These are phyloP conservation scores for Sarocladiaceae sp. DNA, from an alignment of 2,329 filamentous ascomycete genomes.

Conservation along the genomic window DNA sequence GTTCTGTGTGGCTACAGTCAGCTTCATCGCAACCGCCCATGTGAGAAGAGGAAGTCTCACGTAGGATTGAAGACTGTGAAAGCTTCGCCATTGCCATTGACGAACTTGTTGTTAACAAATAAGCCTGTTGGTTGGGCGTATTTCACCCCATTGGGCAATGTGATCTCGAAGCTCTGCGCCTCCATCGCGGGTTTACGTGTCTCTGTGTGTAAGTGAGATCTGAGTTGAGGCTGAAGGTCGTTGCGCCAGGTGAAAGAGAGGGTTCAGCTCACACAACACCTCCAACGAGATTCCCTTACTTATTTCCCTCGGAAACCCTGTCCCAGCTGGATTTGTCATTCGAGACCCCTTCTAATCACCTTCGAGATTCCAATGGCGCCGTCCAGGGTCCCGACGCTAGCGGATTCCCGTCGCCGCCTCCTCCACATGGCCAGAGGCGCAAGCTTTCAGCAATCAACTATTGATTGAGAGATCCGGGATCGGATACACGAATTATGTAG, in stretches of 20 bases:
- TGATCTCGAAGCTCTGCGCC: background rate
- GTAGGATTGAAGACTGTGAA: background rate
- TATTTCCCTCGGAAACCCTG: background rate
- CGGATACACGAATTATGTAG: too few species aligned
- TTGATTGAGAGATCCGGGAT: too few species aligned
- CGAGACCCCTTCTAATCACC: background rate
- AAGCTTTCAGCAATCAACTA: too few species aligned
- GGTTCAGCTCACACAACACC: background rate
- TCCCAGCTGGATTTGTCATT: background rate
- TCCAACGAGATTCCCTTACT: background rate
- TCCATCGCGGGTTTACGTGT: background rate
- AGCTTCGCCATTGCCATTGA: background rate
- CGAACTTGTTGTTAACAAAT: background rate
- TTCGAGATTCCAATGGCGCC: background rate
- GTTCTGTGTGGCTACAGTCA: constrained; percentile 10
- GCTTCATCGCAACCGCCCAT: background rate
- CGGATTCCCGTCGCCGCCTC: background rate
- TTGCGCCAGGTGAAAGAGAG: background rate
- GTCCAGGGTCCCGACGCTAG: background rate
- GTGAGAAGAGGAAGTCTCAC: too few species aligned
- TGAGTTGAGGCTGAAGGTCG: background rate
- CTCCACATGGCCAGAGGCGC: too few species aligned
- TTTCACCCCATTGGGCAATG: background rate
- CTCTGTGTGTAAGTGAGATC: too few species aligned
- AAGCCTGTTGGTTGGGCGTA: background rate